phyloP scores from a whole-genome alignment of 2,329 filamentous ascomycete species.

The Aspergillus transmontanensis region DNA sequence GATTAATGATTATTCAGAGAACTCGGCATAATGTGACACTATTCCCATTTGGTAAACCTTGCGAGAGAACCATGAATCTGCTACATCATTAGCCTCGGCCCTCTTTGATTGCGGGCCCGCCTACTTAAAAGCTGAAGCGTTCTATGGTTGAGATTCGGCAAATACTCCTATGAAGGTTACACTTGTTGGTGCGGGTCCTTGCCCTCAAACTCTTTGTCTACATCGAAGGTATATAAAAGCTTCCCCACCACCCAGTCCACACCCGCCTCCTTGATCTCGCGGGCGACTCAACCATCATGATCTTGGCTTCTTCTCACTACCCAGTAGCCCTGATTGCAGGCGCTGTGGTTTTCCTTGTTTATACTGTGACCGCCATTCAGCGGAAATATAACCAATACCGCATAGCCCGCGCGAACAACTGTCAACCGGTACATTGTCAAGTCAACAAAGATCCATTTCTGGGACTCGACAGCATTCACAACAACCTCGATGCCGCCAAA shows the following conservation, averaged over 20 bases:
- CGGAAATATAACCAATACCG: constrained; percentile 18
- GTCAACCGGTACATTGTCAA: constrained; percentile 7
- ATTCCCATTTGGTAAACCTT: constrained; percentile 4
- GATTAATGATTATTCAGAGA: no score
- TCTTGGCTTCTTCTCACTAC: constrained; percentile 5
- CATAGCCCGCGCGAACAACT: constrained; percentile 18
- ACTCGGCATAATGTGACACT: background rate
- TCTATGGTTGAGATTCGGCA: background rate
- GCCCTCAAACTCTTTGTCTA: background rate
- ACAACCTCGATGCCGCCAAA: constrained; percentile 8
- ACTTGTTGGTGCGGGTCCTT: background rate
- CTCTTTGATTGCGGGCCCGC: background rate
- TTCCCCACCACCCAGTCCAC: background rate
- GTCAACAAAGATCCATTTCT: constrained; percentile 17
- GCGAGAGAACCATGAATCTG: background rate
- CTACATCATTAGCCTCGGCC: background rate
- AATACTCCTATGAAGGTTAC: no score
- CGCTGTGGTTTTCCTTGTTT: constrained; percentile 12
- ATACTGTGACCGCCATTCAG: constrained; percentile 12
- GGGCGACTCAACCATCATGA: background rate
- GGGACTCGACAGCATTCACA: constrained; percentile 14
- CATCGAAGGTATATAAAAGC: background rate
- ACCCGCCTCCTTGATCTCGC: background rate
- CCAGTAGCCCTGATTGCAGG: constrained; percentile 12
- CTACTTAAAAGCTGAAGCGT: background rate